Evolutionary conservation across 1,284 basidiomycete species (phyloP).

Genomic region (Waitea zeae): DNA sequence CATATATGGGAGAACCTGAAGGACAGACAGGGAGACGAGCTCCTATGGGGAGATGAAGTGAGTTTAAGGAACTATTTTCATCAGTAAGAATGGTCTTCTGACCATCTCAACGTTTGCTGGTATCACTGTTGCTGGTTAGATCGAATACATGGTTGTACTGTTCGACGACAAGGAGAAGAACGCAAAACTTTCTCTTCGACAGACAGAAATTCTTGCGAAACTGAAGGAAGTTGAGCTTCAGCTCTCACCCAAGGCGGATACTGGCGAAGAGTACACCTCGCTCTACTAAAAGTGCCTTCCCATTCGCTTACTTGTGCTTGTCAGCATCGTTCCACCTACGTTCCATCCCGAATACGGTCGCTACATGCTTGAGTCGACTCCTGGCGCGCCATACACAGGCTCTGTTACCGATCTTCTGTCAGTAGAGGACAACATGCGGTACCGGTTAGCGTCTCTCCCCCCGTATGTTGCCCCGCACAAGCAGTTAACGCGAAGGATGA

Average conservation of each 20-base stretch:
- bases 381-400: conserved; percentile 86
- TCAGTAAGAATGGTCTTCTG: not conserved
- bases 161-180: conserved; percentile 70
- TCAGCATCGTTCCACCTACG: conserved; percentile 69
- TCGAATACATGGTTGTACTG: conserved; percentile 93
- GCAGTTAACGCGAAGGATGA: not conserved
- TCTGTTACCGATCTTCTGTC: conserved; percentile 71
- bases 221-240: conserved; percentile 47
- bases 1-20: conserved; percentile 87
- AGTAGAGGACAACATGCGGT: conserved; percentile 92
- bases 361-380: conserved; percentile 98
- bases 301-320: not conserved
- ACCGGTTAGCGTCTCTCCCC: conserved; percentile 30
- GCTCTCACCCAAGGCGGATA: not conserved
- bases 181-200: conserved; percentile 80
- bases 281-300: no score
- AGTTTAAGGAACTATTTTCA: conserved; percentile 4
- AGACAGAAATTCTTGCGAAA: conserved; percentile 85
- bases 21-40: conserved; percentile 79
- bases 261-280: conserved; percentile 37
- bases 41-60: conserved; percentile 99
- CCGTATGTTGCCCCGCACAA: not conserved
- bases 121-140: conserved; percentile 27
- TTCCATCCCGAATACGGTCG: conserved; percentile 98
- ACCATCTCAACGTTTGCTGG: conserved; percentile 4